phyloP scores from a whole-genome alignment of 768 basidiomycete species.

The Cystobasidium ongulense region DNA sequence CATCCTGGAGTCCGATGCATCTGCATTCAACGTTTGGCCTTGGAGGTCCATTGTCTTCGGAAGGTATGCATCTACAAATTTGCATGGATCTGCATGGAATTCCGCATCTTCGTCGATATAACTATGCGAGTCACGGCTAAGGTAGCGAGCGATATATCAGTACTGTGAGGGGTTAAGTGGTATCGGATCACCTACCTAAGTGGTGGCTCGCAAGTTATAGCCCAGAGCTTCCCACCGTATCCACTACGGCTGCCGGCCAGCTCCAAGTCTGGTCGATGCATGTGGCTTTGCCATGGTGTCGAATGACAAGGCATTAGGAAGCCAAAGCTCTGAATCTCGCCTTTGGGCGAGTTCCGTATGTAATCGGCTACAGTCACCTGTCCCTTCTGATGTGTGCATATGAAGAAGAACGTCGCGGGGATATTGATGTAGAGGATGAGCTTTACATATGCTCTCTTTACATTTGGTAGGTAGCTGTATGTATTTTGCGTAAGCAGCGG shows the following conservation, averaged over 20 bases:
- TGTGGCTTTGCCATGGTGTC: conserved; percentile 78
- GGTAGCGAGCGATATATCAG: too few species aligned
- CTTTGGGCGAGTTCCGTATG: conserved; percentile 53
- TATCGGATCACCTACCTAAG: conserved; percentile 61
- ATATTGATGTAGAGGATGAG: conserved; percentile 19
- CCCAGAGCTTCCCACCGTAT: conserved; percentile 58
- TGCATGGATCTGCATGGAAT: conserved; percentile 65
- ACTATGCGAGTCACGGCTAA: conserved; percentile 51
- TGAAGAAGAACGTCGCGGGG: conserved; percentile 32
- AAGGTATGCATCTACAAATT: conserved; percentile 62
- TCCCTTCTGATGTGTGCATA: conserved; percentile 61
- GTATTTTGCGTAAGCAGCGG: too few species aligned
- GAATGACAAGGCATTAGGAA: conserved; percentile 96
- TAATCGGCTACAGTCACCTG: conserved; percentile 69
- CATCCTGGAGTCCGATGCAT: not conserved
- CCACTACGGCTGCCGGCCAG: conserved; percentile 34
- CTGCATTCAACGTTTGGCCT: conserved; percentile 52
- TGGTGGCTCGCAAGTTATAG: conserved; percentile 87
- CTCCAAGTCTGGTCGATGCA: conserved; percentile 64
- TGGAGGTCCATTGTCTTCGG: conserved; percentile 55
- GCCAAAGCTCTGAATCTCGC: conserved; percentile 56
- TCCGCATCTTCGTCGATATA: conserved; percentile 74
- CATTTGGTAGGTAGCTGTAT: not conserved
- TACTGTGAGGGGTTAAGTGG: too few species aligned
- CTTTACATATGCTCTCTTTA: conserved; percentile 28